Conservation (phyloP, 179 eudicot species). For the Heliamphora pulchella region DNA sequence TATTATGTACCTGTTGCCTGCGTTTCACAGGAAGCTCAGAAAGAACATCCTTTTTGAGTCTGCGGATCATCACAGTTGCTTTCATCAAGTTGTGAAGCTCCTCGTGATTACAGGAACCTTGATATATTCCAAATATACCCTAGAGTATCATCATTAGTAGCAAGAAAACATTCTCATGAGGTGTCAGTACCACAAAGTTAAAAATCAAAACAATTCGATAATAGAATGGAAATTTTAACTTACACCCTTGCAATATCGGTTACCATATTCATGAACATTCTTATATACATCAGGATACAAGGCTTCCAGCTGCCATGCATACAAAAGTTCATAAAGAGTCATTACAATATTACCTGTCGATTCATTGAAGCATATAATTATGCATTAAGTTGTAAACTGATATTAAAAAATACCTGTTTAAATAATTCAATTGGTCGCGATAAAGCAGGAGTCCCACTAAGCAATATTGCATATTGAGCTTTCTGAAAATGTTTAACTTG, state of each 20-base stretch:
- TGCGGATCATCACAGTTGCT: conserved; percentile 94
- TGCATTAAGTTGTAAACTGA: background rate
- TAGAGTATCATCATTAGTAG: conserved; percentile 23
- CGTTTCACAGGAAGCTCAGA: conserved; percentile 90
- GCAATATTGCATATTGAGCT: conserved; percentile 79
- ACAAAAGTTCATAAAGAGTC: background rate
- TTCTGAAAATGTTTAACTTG: conserved; percentile 42
- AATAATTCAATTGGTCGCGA: conserved; percentile 89
- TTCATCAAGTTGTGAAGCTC: conserved; percentile 94
- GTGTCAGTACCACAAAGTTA: background rate
- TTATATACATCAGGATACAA: conserved; percentile 81
- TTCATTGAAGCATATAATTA: conserved; percentile 2
- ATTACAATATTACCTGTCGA: background rate
- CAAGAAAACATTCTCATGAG: conserved; percentile 9
- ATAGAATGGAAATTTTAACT: conserved; percentile 25
- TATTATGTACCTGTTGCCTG: conserved; percentile 75
- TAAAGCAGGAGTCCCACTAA: conserved; percentile 96
- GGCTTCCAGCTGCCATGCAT: conserved; percentile 74
- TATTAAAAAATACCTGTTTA: conserved; percentile 61
- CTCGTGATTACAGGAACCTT: conserved; percentile 97
- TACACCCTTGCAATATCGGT: conserved; percentile 97
- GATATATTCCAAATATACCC: conserved; percentile 91
- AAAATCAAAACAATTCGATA: background rate
- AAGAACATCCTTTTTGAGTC: conserved; percentile 93
- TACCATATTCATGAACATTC: conserved; percentile 89